A percentile compares a stretch with the other conserved stretches of the same genome.
Conservation (phyloP, 2,329 filamentous ascomycete species). For the Ophioceras dolichostomum region DNA sequence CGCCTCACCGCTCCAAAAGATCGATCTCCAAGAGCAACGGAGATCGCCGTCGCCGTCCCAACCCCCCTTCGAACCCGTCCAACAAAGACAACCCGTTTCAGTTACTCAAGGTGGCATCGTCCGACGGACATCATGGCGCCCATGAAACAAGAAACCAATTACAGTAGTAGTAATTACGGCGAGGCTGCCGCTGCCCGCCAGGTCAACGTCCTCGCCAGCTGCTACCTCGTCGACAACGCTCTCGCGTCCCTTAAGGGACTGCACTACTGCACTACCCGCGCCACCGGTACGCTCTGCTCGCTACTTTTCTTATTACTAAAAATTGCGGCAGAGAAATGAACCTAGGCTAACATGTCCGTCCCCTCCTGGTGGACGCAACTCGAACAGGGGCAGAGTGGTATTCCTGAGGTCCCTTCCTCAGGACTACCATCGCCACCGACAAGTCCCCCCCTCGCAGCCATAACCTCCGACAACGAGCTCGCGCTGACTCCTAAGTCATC, state of each 20-base stretch:
- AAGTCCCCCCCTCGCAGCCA: constrained; percentile 80
- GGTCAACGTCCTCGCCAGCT: constrained; percentile 77
- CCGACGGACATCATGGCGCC: constrained; percentile 37
- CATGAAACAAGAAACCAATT: constrained; percentile 60
- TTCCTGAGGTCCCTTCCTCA: constrained; percentile 83
- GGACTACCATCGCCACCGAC: constrained; percentile 72
- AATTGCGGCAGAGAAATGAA: too few relatives aligned
- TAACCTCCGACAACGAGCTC: constrained; percentile 56
- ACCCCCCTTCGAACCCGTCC: background rate
- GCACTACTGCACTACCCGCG: constrained; percentile 92
- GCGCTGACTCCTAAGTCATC: constrained; percentile 48
- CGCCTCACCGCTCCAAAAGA: too few relatives aligned
- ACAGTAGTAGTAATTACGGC: constrained; percentile 71
- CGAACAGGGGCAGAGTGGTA: constrained; percentile 76
- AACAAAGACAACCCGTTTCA: constrained; percentile 2
- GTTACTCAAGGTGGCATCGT: constrained; percentile 20
- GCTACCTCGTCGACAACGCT: constrained; percentile 66
- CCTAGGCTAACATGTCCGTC: too few relatives aligned
- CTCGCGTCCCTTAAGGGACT: constrained; percentile 65
- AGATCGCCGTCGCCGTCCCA: too few relatives aligned
- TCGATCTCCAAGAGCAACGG: too few relatives aligned
- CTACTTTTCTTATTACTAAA: too few relatives aligned
- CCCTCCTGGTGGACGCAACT: too few relatives aligned
- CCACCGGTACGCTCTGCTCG: constrained; percentile 64
- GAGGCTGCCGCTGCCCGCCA: constrained; percentile 45